Evolutionary conservation across 2,329 filamentous ascomycete genomes (phyloP).

Genomic region (Gliomastix tumulicola): DNA sequence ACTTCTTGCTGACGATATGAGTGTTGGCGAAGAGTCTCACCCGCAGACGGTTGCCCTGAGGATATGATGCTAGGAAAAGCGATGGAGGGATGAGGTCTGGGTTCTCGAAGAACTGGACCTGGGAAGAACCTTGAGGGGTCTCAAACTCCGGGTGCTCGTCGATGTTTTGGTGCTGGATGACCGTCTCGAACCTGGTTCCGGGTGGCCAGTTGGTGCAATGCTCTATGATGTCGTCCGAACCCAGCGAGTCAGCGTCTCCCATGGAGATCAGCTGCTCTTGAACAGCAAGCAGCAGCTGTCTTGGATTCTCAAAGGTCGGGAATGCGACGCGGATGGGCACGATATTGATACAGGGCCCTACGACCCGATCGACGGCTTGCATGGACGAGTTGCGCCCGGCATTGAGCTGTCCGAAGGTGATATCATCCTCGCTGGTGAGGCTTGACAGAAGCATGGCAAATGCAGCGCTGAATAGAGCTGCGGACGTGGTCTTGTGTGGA

Average conservation of each 20-base stretch:
- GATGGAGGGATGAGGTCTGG: no score
- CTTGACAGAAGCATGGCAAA: conserved; percentile 29
- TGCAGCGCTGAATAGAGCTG: conserved; percentile 30
- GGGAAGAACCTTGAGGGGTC: not conserved
- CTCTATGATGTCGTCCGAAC: conserved; percentile 8
- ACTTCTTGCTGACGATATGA: no score
- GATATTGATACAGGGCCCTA: conserved; percentile 32
- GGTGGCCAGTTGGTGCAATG: conserved; percentile 10
- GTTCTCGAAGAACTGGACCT: not conserved
- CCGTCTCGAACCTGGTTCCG: conserved; percentile 4
- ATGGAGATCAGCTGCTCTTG: conserved; percentile 7
- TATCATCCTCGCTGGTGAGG: conserved; percentile 23
- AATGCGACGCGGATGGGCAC: conserved; percentile 29
- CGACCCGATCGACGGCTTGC: conserved; percentile 19
- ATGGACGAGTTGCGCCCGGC: conserved; percentile 28
- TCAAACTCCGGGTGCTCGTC: conserved; percentile 9
- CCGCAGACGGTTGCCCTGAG: no score
- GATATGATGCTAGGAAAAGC: no score
- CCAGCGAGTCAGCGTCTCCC: conserved; percentile 9
- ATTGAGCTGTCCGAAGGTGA: conserved; percentile 31
- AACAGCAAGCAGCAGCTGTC: conserved; percentile 4
- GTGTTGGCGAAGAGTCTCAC: no score
- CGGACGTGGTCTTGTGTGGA: conserved; percentile 9
- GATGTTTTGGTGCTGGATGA: conserved; percentile 13
- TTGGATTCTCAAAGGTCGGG: not conserved